Conservation (phyloP, 768 basidiomycete genomes). For the Russula earlei region DNA sequence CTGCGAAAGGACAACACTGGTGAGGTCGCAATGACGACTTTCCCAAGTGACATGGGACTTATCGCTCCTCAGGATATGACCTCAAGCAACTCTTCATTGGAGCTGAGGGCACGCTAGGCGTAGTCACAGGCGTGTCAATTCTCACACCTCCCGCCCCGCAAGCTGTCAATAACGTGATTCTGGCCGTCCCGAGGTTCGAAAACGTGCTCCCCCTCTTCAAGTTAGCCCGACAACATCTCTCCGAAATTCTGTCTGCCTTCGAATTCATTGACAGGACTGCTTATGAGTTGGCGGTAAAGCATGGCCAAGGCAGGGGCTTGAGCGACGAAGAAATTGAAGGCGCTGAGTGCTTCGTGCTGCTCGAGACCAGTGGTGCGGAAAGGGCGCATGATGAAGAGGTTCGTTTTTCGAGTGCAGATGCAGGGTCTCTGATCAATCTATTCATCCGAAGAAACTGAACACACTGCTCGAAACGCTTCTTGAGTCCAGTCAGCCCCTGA, state of each 20-base stretch:
- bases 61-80: conserved; percentile 64
- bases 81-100: conserved; percentile 98
- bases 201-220: conserved; percentile 82
- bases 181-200: conserved; percentile 80
- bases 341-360: conserved; percentile 81
- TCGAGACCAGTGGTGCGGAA: conserved; percentile 91
- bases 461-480: conserved; percentile 70
- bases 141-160: conserved; percentile 76
- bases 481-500: conserved; percentile 60
- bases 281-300: conserved; percentile 75
- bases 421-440: background rate
- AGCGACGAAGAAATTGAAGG: conserved; percentile 64
- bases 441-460: conserved; percentile 63
- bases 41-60: background rate
- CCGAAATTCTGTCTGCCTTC: conserved; percentile 95
- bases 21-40: conserved; percentile 26
- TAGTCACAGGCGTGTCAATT: conserved; percentile 93
- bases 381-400: conserved; percentile 93
- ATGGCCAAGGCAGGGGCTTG: conserved; percentile 72
- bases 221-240: conserved; percentile 69
- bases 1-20: conserved; percentile 97
- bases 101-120: conserved; percentile 90
- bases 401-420: conserved; percentile 10
- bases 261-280: conserved; percentile 89
- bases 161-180: conserved; percentile 84